Evolutionary conservation across 75 land plant species (phyloP), one percentile per base, ranked within the genome.

Genomic region (Adiantum capillusveneris): DNA sequence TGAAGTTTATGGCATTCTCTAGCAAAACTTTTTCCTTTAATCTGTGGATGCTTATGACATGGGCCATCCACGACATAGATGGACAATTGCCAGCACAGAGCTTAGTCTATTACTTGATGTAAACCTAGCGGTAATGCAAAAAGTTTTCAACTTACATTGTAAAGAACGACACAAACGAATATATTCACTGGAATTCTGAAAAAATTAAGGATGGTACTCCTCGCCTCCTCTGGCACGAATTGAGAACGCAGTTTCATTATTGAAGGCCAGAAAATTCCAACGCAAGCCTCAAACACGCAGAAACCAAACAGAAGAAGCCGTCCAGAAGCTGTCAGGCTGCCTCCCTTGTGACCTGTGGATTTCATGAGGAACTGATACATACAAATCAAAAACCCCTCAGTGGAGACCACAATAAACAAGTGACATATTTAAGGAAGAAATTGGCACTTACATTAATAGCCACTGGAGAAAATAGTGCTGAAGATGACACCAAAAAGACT

Each of bases 201-300:
- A 68, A 92, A 92, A 71, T 92, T 92, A 94, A 92, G 82, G 54
- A 92, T 92, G 24, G 97, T 92, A 80, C 97, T 92, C 65, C 97
- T 72, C 26, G 97, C 76, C 62, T 92, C 97, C 73, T 92, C 97
- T 9, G 97, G 97, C 44, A 92, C 88, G 65, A 85, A 92, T 44
- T 88, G 94, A 25, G 97, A 88, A 36, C 97, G 75, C 95, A 92
- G 84, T 65, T 92, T 92, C 97, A 92, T 92, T 43, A 92, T 88
- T 14, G 95, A 88, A 31, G 97, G 97, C 97, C 97, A 92, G 70
- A 92, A 92, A 49, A 92, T 68, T 1, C 97, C 97, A n/a, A 92
- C 97, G 67, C 97, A 92, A 36, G 82, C 79, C 67, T 92, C 97
- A 75, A 92, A 88, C 19, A 73, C 45, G 46, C 95, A 92, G 71